Base-by-base conservation (phyloP, 2,329 filamentous ascomycete species). In the Xylaria polymorpha region DNA sequence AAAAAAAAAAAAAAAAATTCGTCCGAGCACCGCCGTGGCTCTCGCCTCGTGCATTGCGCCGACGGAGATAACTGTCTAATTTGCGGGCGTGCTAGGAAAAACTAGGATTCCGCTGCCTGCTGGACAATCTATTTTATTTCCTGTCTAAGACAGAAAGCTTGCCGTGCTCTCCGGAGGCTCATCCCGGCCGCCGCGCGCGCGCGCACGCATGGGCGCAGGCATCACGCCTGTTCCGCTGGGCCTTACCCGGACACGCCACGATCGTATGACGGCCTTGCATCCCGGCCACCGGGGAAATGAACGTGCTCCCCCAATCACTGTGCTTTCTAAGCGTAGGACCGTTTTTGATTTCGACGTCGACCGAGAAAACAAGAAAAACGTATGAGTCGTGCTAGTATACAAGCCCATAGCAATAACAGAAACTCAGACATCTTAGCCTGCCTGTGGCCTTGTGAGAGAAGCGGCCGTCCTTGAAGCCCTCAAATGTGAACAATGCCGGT, bases 211-310 rank as follows among this genome's bases (percentile, higher is more conserved):
- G 37, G 20, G 39, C 32, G 60, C 66, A 64, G 57, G 56, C 66
- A 68, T 64, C 46, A 68, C 48, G 61, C 66, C 61, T 68, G 61
- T 64, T 63, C 53, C 48, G 48, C 56, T 55, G 48, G 48, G 41
- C 9, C 25, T 35, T 50, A n/a, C 15, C 44, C 41, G 18, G 55
- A 68, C 66, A 68, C 66, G 66, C 61, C 66, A 68, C 20, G 61
- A 61, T 64, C 66, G 61, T 68, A 68, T 68, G 66, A 68, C 66
- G n/a, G 66, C 20, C 25, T 18, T 35, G 35, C 37, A 43, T 41
- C 35, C 20, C 35, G 37, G 37, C 35, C 37, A 32, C 12, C 48
- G 12, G 29, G 15, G 25, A 44, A 55, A 32, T 53, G 37, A 14
- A 39, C 20, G 7, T 18, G 46, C 18, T 39, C 4, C 39, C 60